phyloP scores from a whole-genome alignment of 78 protist species.

The Dictyostelium discoideum region DNA sequence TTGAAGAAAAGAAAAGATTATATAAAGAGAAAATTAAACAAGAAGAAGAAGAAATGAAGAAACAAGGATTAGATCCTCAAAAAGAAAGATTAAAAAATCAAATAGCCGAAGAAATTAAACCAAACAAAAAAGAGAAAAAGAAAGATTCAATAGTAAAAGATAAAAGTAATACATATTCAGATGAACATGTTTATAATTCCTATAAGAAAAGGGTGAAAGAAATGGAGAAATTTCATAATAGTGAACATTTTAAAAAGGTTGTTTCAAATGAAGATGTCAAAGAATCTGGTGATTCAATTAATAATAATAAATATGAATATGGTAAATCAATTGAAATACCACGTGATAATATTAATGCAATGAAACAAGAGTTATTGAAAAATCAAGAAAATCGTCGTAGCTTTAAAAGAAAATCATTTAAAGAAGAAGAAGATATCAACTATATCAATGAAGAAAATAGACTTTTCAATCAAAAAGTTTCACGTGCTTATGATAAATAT shows the following conservation, averaged over 20 bases:
- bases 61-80: slow-evolving; percentile 69
- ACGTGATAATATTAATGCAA: slow-evolving; percentile 43
- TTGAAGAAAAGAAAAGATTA: slow-evolving; percentile 53
- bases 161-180: background rate
- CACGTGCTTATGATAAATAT: slow-evolving; percentile 84
- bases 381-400: slow-evolving; percentile 9
- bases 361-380: slow-evolving; percentile 70
- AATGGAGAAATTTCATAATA: slow-evolving; percentile 25
- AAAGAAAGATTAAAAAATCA: slow-evolving; percentile 58
- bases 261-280: background rate
- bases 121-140: background rate
- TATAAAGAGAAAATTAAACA: slow-evolving; percentile 42
- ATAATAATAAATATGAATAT: slow-evolving; percentile 4
- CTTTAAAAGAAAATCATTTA: slow-evolving; percentile 66
- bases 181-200: slow-evolving; percentile 31
- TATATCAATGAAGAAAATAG: slow-evolving; percentile 91
- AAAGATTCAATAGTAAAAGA: slow-evolving; percentile 4
- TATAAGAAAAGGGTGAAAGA: slow-evolving; percentile 71
- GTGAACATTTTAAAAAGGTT: slow-evolving; percentile 32
- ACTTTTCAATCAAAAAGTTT: slow-evolving; percentile 82
- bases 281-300: background rate
- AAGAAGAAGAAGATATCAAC: slow-evolving; percentile 82
- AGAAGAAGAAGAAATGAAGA: slow-evolving; percentile 58
- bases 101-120: slow-evolving; percentile 28
- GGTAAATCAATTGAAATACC: slow-evolving; percentile 40